Base-by-base conservation (phyloP, 352 stramenopile species). In the Lagenidium sp. region DNA sequence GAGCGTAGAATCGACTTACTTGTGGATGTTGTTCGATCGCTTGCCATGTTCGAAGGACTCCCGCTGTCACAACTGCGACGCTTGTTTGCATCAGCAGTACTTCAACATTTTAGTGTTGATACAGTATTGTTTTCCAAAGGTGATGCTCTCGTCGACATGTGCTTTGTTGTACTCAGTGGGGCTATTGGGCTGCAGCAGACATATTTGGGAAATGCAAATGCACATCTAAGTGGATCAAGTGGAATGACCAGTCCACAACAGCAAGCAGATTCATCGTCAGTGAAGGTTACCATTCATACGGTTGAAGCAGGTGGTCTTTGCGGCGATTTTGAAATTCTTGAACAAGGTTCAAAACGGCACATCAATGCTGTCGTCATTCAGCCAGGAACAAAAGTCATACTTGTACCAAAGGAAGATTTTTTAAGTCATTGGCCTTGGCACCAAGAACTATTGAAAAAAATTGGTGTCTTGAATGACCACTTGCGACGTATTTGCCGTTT, bases 291-390 rank as follows among this genome's bases (percentile, higher is more conserved):
- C 2, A 49, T 81, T 21, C 60, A 63, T 13, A 47, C 55, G 0
- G 31, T 75, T 21, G 40, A 49, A 29, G 21, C 39, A 10, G 68
- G 65, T 1, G 57, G 60, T n/a, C 50, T 66, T 2, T 78, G 74
- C 48, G 68, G 68, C 3, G 68, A 81, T 36, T 72, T 71, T 15
- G 68, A 81, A 35, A 37, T 68, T 4, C 24, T 76, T 11, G 31
- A 58, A 12, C 44, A 51, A 3, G 36, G 51, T 12, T 38, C 20
- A 4, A 64, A 46, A 22, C 62, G 63, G 0, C 35, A 65, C 15
- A 61, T 70, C 12, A 52, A 57, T 31, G 65, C 68, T 6, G 22
- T 58, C 16, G 55, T 60, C 0, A 44, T 36, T 3, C 42, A 37
- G 16, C 11, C 53, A 4, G 44, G 22, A 0, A 68, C 68, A 15